Evolutionary conservation across 2,329 filamentous ascomycete genomes (phyloP).

Genomic region (Tolypocladium nubicola): DNA sequence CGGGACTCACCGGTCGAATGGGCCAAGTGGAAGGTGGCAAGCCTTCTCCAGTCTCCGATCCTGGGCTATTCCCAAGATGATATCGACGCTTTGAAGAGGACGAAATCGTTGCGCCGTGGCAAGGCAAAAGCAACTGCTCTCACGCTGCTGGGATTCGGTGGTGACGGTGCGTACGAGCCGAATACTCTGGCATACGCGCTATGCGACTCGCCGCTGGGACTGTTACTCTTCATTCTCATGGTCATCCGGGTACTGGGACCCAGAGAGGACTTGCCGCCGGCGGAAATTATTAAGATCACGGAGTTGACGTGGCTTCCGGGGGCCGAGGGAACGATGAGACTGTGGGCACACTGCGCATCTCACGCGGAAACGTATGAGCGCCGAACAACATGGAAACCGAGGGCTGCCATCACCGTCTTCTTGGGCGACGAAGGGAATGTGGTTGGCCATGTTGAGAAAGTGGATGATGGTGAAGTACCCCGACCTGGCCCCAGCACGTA

Average conservation of each 20-base stretch:
- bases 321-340: conserved; percentile 49
- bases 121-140: conserved; percentile 7
- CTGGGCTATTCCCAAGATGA: conserved; percentile 47
- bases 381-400: conserved; percentile 20
- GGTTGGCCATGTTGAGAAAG: not conserved
- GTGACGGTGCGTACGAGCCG: conserved; percentile 28
- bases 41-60: conserved; percentile 33
- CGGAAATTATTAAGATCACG: conserved; percentile 49
- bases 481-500: conserved; percentile 20
- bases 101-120: conserved; percentile 1
- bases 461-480: conserved; percentile 8
- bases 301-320: conserved; percentile 57
- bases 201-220: conserved; percentile 49
- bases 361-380: conserved; percentile 16
- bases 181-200: conserved; percentile 49
- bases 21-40: conserved; percentile 46
- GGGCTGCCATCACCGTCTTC: conserved; percentile 37
- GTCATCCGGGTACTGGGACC: conserved; percentile 30
- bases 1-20: conserved; percentile 34
- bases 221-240: conserved; percentile 44
- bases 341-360: conserved; percentile 36
- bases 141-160: conserved; percentile 17
- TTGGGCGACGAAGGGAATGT: conserved; percentile 18
- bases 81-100: conserved; percentile 28
- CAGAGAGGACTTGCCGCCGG: conserved; percentile 29